phyloP scores from a whole-genome alignment of 179 eudicot genomes.

The Drosera spatulata region DNA sequence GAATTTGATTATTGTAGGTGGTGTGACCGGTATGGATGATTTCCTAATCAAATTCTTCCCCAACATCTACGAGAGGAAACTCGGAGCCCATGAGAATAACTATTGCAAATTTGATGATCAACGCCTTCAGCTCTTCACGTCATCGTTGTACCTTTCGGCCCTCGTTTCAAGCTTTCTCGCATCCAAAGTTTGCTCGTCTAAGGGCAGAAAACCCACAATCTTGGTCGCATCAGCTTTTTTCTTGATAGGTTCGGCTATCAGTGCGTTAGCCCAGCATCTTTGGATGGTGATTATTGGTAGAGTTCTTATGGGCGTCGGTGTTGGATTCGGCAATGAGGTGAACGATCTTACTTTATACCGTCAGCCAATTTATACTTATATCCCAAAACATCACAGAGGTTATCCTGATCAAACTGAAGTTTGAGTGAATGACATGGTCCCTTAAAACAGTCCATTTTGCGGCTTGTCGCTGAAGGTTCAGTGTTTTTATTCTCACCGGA shows the following conservation, averaged over 20 bases:
- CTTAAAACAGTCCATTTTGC: no score
- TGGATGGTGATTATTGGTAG: slow-evolving; percentile 54
- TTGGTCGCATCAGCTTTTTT: slow-evolving; percentile 31
- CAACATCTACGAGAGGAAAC: slow-evolving; percentile 27
- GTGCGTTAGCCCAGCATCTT: slow-evolving; percentile 20
- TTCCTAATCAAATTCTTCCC: slow-evolving; percentile 55
- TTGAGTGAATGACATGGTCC: no score
- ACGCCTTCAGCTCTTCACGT: slow-evolving; percentile 54
- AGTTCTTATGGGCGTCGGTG: slow-evolving; percentile 48
- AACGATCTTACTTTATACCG: not conserved
- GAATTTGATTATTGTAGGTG: slow-evolving; percentile 12
- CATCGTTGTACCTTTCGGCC: slow-evolving; percentile 53
- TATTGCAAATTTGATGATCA: slow-evolving; percentile 64
- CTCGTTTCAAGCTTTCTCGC: slow-evolving; percentile 46
- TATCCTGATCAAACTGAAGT: not conserved
- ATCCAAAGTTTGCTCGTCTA: slow-evolving; percentile 31
- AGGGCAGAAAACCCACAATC: slow-evolving; percentile 44
- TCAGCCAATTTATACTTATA: not conserved
- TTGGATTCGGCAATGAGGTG: slow-evolving; percentile 57
- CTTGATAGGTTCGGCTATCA: slow-evolving; percentile 34
- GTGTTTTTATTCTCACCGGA: no score
- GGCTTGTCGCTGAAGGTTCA: no score
- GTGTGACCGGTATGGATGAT: slow-evolving; percentile 52
- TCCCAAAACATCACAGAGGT: not conserved
- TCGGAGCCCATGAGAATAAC: slow-evolving; percentile 35